Percentiles rank a stretch among this genome's conserved stretches.
phyloP scores from a whole-genome alignment of 495 filamentous ascomycete species.

The Penicillium salamii region DNA sequence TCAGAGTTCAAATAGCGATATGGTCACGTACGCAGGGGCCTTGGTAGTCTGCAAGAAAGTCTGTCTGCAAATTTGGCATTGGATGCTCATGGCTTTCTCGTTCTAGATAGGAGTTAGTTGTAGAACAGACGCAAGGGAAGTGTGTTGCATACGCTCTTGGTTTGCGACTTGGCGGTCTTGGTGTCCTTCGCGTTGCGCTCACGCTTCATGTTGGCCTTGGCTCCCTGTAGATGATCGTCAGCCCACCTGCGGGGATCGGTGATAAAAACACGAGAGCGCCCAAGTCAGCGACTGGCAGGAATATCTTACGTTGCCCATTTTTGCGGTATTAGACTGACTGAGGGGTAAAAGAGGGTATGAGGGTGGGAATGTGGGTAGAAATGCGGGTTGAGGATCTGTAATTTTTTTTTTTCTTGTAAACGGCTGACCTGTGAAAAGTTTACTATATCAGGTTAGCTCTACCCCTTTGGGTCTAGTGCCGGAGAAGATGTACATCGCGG shows the following conservation, averaged over 20 bases:
- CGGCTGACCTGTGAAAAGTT: no score
- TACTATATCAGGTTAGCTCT: no score
- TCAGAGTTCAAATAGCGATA: background rate
- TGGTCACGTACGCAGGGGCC: slow-evolving; percentile 25
- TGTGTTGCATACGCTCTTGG: slow-evolving; percentile 10
- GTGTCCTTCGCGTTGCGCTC: slow-evolving; percentile 22
- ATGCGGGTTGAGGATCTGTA: slow-evolving; percentile 1
- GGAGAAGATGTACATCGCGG: no score
- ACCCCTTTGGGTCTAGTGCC: no score
- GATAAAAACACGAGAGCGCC: background rate
- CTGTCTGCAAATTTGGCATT: slow-evolving; percentile 25
- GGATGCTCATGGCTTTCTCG: slow-evolving; percentile 28
- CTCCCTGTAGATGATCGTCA: slow-evolving; percentile 23
- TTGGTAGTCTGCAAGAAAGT: slow-evolving; percentile 32
- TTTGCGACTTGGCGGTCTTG: slow-evolving; percentile 26
- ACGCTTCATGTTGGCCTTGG: slow-evolving; percentile 27
- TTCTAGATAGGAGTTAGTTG: slow-evolving; percentile 13
- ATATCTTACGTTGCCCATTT: slow-evolving; percentile 22
- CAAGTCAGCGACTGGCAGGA: no score
- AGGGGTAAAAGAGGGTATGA: background rate
- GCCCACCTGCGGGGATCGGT: background rate
- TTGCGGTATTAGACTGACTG: slow-evolving; percentile 8
- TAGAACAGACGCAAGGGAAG: no score
- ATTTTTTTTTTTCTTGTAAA: no score
- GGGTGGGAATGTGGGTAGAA: background rate